Conservation (phyloP, 2,329 filamentous ascomycete genomes). For the Apiospora pterosperma region DNA sequence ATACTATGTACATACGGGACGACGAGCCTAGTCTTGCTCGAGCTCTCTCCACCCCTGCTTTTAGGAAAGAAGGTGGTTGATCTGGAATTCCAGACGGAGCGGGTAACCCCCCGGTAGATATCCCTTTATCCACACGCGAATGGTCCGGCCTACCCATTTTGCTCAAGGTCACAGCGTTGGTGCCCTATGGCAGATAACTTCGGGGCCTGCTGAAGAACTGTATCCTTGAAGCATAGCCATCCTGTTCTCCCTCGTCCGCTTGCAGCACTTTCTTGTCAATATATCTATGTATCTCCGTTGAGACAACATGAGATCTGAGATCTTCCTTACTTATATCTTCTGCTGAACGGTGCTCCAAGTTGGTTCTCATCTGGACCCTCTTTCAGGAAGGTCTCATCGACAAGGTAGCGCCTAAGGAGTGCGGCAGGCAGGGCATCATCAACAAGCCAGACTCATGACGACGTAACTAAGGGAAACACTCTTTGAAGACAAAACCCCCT, state of each 20-base stretch:
- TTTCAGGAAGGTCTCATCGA: background rate
- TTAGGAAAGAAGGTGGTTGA: background rate
- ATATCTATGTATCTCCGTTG: background rate
- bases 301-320: background rate
- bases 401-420: background rate
- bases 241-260: background rate
- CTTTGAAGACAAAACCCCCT: background rate
- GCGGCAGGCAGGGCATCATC: background rate
- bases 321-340: background rate
- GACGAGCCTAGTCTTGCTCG: background rate
- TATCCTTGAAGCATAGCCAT: background rate
- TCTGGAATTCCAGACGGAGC: slow-evolving; percentile 1
- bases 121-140: background rate
- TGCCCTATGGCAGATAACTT: background rate
- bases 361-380: background rate
- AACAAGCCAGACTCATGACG: background rate
- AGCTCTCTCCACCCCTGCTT: background rate
- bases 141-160: background rate
- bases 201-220: background rate
- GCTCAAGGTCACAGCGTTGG: background rate
- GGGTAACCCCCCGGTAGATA: background rate
- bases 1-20: background rate
- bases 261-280: background rate
- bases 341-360: background rate
- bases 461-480: background rate